phyloP scores from a whole-genome alignment of 208 protist genomes.

The Crithidia sp. region DNA sequence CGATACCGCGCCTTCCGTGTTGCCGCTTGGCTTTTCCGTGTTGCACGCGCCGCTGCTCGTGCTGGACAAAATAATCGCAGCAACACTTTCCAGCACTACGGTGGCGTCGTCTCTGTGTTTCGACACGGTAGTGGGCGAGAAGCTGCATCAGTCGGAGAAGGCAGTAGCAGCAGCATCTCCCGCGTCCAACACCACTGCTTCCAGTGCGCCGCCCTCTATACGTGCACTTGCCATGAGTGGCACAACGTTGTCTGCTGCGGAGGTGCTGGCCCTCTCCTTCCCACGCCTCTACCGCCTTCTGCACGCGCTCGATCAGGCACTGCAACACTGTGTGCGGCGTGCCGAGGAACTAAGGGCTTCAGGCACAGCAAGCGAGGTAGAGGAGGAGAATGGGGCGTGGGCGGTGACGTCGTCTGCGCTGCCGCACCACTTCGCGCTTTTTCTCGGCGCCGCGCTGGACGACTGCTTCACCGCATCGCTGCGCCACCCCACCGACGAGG shows the following conservation, averaged over 20 bases:
- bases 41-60: too few species aligned
- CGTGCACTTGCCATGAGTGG: conserved; percentile 11
- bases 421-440: conserved; percentile 1
- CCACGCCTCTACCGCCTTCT: conserved; percentile 46
- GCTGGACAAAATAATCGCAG: too few species aligned
- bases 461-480: conserved; percentile 15
- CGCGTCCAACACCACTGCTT: background rate
- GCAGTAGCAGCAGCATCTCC: conserved; percentile 21
- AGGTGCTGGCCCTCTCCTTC: conserved; percentile 44
- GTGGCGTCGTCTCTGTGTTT: too few species aligned
- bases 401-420: background rate
- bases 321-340: conserved; percentile 23
- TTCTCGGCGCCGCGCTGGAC: conserved; percentile 22
- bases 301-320: conserved; percentile 33
- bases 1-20: too few species aligned
- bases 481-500: conserved; percentile 16
- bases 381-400: background rate
- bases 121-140: too few species aligned
- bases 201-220: conserved; percentile 2
- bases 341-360: conserved; percentile 5
- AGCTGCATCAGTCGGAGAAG: too few species aligned
- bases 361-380: background rate
- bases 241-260: background rate
- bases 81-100: too few species aligned
- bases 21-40: too few species aligned